phyloP scores from a whole-genome alignment of 2,329 filamentous ascomycete species.

The Trichoderma afroharzianum region DNA sequence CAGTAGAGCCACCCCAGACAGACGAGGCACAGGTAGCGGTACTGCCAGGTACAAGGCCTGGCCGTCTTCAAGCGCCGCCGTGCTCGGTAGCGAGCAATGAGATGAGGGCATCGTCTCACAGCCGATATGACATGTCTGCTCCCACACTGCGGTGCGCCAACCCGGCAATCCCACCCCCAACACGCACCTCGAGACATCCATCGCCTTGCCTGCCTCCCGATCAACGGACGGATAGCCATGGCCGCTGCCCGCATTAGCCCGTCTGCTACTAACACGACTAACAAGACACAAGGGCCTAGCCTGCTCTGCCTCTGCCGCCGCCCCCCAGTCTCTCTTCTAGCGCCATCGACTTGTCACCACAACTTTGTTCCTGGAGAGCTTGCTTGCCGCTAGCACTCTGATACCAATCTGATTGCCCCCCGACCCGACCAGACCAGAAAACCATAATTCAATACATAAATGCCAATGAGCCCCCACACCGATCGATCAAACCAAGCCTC shows the following conservation, averaged over 20 bases:
- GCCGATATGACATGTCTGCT: slow-evolving; percentile 37
- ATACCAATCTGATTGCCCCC: slow-evolving; percentile 5
- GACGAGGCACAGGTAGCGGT: not conserved
- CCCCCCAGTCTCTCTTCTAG: slow-evolving; percentile 9
- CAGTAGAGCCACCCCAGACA: not conserved
- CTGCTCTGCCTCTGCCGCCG: slow-evolving; percentile 17
- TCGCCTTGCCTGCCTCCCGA: slow-evolving; percentile 27
- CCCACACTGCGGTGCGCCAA: slow-evolving; percentile 18
- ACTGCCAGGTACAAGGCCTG: not conserved
- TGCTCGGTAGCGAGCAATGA: not conserved
- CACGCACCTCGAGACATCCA: slow-evolving; percentile 23
- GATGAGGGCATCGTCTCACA: slow-evolving; percentile 26
- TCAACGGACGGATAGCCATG: slow-evolving; percentile 22
- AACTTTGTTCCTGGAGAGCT: slow-evolving; percentile 12
- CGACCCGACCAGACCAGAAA: slow-evolving; percentile 23
- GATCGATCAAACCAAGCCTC: slow-evolving; percentile 16
- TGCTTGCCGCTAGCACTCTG: not conserved
- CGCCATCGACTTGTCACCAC: slow-evolving; percentile 16
- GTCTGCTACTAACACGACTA: not conserved
- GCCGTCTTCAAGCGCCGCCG: not conserved
- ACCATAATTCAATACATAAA: slow-evolving; percentile 37
- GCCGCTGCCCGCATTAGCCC: slow-evolving; percentile 19
- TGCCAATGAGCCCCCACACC: slow-evolving; percentile 29
- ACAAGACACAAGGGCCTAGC: slow-evolving; percentile 1
- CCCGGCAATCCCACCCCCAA: slow-evolving; percentile 19